phyloP scores from a whole-genome alignment of 2,329 filamentous ascomycete genomes.

The Didymellaceae sp. region DNA sequence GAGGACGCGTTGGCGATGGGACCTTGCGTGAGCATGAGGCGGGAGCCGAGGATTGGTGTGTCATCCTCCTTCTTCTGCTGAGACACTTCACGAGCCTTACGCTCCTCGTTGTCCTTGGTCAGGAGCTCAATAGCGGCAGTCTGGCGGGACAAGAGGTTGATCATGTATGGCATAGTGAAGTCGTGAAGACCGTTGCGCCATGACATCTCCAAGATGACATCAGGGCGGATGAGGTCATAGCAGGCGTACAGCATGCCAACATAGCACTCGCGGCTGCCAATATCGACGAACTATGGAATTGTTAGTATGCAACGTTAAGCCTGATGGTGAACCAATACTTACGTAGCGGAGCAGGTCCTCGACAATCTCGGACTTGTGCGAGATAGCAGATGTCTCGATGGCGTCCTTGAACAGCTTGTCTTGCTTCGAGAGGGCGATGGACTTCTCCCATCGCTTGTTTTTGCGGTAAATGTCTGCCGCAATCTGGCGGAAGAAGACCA shows the following conservation, averaged over 20 bases:
- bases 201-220: constrained; percentile 92
- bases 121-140: constrained; percentile 82
- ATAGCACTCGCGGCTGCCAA: constrained; percentile 98
- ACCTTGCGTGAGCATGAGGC: constrained; percentile 95
- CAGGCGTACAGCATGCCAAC: constrained; percentile 99
- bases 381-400: constrained; percentile 95
- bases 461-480: constrained; percentile 98
- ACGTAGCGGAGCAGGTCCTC: constrained; percentile 97
- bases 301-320: constrained; percentile 39
- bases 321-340: constrained; percentile 58
- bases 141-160: constrained; percentile 94
- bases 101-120: constrained; percentile 95
- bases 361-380: constrained; percentile 86
- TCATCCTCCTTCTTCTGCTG: constrained; percentile 92
- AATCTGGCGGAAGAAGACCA: constrained; percentile 99
- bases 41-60: constrained; percentile 88
- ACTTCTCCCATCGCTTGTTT: constrained; percentile 99
- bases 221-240: constrained; percentile 94
- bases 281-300: constrained; percentile 84
- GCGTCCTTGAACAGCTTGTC: constrained; percentile 99
- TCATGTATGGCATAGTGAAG: constrained; percentile 99
- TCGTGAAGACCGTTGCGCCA: constrained; percentile 95
- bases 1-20: constrained; percentile 66
- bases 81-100: constrained; percentile 73
- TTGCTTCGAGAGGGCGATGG: constrained; percentile 95